phyloP scores from a whole-genome alignment of 129 eudicot genomes.

The carrot (Daucus carota) region DNA sequence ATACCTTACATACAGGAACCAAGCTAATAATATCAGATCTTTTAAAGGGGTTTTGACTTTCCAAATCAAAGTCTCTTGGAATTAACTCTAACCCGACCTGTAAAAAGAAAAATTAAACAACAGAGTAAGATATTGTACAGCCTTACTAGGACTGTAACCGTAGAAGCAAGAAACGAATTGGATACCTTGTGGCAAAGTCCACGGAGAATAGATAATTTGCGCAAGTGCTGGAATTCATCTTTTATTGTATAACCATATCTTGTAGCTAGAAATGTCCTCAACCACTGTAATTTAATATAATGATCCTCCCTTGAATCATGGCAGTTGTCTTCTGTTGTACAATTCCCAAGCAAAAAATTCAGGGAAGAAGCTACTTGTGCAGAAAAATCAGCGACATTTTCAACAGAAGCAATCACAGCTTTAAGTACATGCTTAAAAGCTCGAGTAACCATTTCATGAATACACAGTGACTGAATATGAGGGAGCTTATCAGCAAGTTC shows the following conservation, averaged over 20 bases:
- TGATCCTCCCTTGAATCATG: constrained; percentile 36
- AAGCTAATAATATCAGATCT: constrained; percentile 80
- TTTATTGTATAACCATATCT: constrained; percentile 69
- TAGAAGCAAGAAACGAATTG: constrained; percentile 1
- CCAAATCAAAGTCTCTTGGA: constrained; percentile 89
- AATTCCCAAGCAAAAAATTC: constrained; percentile 72
- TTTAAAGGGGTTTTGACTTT: constrained; percentile 55
- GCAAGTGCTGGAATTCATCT: constrained; percentile 68
- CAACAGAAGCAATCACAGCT: constrained; percentile 84
- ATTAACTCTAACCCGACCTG: constrained; percentile 93
- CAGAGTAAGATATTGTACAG: constrained; percentile 3
- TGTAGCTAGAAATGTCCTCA: constrained; percentile 54
- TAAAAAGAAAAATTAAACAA: constrained; percentile 4
- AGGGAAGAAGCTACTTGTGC: constrained; percentile 64
- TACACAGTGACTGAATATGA: constrained; percentile 91
- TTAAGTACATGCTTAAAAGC: constrained; percentile 80
- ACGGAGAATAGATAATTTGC: constrained; percentile 81
- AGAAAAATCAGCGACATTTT: constrained; percentile 45
- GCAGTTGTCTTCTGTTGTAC: constrained; percentile 23
- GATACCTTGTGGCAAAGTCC: constrained; percentile 95
- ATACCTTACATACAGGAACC: constrained; percentile 93
- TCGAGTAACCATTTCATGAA: constrained; percentile 98
- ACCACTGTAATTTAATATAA: constrained; percentile 62
- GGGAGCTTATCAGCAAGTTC: constrained; percentile 98
- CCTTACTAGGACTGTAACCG: background rate